A percentile compares a stretch with the other conserved stretches of the same genome.
Conservation (phyloP, 371 early-diverging fungal species). For the Gilbertella persicaria region DNA sequence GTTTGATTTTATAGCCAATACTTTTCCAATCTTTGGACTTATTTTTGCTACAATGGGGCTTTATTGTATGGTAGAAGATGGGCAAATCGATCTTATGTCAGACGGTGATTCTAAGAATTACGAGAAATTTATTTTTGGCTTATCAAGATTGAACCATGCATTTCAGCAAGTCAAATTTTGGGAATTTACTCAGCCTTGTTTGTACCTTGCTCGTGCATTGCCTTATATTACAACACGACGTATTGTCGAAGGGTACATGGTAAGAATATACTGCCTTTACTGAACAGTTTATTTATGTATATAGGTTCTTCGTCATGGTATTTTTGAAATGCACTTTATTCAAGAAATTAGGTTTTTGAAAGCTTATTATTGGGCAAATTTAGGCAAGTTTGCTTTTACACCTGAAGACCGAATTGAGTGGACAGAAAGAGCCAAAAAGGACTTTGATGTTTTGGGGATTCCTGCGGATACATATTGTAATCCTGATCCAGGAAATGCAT, state of each 20-base stretch:
- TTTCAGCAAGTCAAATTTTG: conserved; percentile 49
- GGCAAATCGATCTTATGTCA: conserved; percentile 24
- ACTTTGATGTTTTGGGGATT: conserved; percentile 34
- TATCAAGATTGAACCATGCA: conserved; percentile 40
- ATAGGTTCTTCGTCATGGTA: conserved; percentile 40
- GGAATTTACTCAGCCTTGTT: conserved; percentile 48
- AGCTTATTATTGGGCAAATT: conserved; percentile 44
- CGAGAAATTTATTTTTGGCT: conserved; percentile 33
- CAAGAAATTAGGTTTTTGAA: conserved; percentile 48
- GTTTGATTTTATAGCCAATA: conserved; percentile 31
- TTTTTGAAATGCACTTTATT: conserved; percentile 48
- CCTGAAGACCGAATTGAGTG: conserved; percentile 45
- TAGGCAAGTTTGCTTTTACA: conserved; percentile 49
- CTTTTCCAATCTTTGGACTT: conserved; percentile 42
- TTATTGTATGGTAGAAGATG: conserved; percentile 37
- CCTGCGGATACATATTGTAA: conserved; percentile 42
- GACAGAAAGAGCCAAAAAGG: conserved; percentile 39
- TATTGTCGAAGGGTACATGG: conserved; percentile 48
- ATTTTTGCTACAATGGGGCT: conserved; percentile 48
- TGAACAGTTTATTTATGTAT: too few relatives aligned
- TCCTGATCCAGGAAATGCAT: conserved; percentile 32
- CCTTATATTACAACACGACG: conserved; percentile 48
- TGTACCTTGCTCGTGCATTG: conserved; percentile 46
- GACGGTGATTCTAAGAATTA: conserved; percentile 26
- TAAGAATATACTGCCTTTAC: too few relatives aligned